Base-by-base conservation (phyloP, 1,284 basidiomycete species). In the Ganoderma resinaceum region DNA sequence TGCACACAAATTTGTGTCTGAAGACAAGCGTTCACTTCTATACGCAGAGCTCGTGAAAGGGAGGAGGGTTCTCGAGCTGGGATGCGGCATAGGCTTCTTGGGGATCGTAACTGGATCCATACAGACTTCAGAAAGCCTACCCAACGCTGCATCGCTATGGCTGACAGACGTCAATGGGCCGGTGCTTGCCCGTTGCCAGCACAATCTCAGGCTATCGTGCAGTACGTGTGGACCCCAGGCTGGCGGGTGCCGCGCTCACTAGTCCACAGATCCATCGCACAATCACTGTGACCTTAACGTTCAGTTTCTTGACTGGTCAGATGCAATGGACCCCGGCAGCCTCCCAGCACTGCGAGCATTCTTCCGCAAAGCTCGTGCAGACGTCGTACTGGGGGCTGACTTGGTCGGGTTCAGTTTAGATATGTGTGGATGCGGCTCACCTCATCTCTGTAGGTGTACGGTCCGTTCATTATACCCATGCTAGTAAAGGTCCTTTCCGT, bases 11-110 rank as follows among this genome's bases (percentile, higher is more conserved):
- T 3, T 38, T 4, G 16, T n/a, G 12, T 60, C 29, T 23, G 16
- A n/a, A 9, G 16, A 11, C 29, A 68, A 38, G 23, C 37, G 61
- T 12, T 37, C n/a, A 52, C 61, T 70, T 18, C 58, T n/a, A 8
- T 62, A 43, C 35, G 1, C 70, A 93, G 91, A 86, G 20, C 66
- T 89, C 11, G 80, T 92, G 0, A 69, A 72, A 46, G 73, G 77
- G 12, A 83, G 82, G 71, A 79, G 82, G 20, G 81, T 93, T 2
- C 82, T 95, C 3, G 93, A 95, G 76, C 82, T 94, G 1, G 93
- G 92, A 16, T 89, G 87, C 20, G 93, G 93, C 1, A 82, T 83
- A 2, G 93, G 93, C n/a, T 90, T 93, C 72, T 80, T 94, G 9
- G 93, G 91, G 1, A 86, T 87, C 42, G 77, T 93, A 16, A 75